A percentile compares a stretch with the other conserved stretches of the same genome.
Conservation (phyloP, 768 basidiomycete genomes). For the Boletus rubescentipes region DNA sequence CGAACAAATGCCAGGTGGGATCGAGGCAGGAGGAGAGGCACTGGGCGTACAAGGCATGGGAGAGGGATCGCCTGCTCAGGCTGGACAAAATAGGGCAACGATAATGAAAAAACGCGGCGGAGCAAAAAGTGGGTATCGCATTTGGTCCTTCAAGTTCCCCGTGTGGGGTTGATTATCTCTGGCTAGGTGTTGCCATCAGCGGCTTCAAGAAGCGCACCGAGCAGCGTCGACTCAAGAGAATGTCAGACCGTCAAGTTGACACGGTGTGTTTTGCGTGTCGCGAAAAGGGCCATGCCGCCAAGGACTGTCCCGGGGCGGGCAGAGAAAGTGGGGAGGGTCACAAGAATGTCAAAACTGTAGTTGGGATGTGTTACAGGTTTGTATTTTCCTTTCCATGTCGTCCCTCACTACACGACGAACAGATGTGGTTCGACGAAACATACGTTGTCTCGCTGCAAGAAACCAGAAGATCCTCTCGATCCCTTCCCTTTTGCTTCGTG, state of each 20-base stretch:
- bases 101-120: conserved; percentile 30
- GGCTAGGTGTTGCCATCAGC: conserved; percentile 24
- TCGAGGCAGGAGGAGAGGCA: conserved; percentile 17
- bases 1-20: conserved; percentile 2
- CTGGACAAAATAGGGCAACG: conserved; percentile 29
- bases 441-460: conserved; percentile 74
- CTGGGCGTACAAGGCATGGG: conserved; percentile 18
- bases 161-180: conserved; percentile 18
- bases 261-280: conserved; percentile 89
- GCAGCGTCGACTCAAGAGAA: conserved; percentile 61
- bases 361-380: conserved; percentile 74
- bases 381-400: conserved; percentile 17
- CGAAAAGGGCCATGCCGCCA: conserved; percentile 78
- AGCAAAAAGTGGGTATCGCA: conserved; percentile 20
- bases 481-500: conserved; percentile 88
- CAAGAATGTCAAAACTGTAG: conserved; percentile 27
- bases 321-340: conserved; percentile 23
- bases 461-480: conserved; percentile 55
- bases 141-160: not conserved
- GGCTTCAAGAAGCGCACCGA: conserved; percentile 45
- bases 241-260: conserved; percentile 49
- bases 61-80: conserved; percentile 8
- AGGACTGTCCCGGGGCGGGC: conserved; percentile 63
- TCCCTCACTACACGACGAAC: not conserved
- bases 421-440: conserved; percentile 86